phyloP scores from a whole-genome alignment of 495 filamentous ascomycete genomes.

The Tuber microsphaerosporum region DNA sequence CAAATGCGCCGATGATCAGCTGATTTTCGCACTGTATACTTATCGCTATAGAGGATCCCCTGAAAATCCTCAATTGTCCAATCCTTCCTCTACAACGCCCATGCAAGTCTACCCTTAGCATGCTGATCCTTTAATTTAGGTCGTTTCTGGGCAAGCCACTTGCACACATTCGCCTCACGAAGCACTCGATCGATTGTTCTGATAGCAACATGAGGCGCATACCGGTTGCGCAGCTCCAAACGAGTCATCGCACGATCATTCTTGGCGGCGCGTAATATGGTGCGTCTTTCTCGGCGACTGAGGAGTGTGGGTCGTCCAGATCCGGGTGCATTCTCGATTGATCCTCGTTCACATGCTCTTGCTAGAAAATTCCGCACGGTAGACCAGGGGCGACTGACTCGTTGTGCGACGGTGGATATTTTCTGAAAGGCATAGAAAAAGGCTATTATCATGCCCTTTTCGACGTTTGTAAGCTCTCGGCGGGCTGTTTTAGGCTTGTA shows the following conservation, averaged over 20 bases:
- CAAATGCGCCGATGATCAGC: conserved; percentile 13
- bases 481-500: conserved; percentile 1
- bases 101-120: background rate
- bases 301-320: background rate
- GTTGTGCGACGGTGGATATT: background rate
- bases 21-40: conserved; percentile 11
- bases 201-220: conserved; percentile 1
- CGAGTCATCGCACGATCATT: conserved; percentile 2
- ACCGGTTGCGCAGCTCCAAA: conserved; percentile 6
- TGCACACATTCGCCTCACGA: background rate
- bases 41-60: conserved; percentile 8
- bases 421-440: conserved; percentile 6
- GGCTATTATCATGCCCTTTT: conserved; percentile 15
- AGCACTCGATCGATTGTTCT: background rate
- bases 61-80: background rate
- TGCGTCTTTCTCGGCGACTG: background rate
- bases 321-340: background rate
- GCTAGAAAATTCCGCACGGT: conserved; percentile 14
- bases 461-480: conserved; percentile 1
- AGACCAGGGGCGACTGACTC: background rate
- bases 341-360: background rate
- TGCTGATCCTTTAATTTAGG: no score
- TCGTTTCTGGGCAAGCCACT: conserved; percentile 7
- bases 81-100: background rate
- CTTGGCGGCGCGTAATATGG: background rate